phyloP scores from a whole-genome alignment of 2,329 filamentous ascomycete species.

The Paecilomyces fulvus region DNA sequence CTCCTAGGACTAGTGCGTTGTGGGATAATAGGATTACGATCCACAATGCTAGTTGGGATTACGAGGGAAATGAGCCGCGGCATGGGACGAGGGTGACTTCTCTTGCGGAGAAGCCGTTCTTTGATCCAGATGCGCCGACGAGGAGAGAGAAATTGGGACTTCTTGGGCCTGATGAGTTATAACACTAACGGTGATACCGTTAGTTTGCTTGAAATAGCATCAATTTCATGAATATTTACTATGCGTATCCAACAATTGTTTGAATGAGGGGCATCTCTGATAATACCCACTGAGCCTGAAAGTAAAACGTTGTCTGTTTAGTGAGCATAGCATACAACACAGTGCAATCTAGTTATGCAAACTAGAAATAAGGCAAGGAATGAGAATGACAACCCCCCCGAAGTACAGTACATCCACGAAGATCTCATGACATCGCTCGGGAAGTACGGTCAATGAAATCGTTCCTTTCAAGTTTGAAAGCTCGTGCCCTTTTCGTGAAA shows the following conservation, averaged over 20 bases:
- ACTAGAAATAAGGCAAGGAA: background rate
- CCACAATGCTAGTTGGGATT: slow-evolving; percentile 68
- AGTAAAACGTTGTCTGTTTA: background rate
- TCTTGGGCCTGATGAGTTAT: slow-evolving; percentile 49
- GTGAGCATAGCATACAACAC: background rate
- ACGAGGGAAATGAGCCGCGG: slow-evolving; percentile 56
- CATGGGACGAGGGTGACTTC: slow-evolving; percentile 66
- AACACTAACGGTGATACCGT: background rate
- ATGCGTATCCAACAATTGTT: background rate
- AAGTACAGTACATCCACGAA: background rate
- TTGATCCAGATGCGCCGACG: slow-evolving; percentile 55
- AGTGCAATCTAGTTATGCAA: background rate
- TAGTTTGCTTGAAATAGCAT: background rate
- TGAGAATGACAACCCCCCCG: background rate
- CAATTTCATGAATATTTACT: background rate
- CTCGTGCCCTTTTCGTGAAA: background rate
- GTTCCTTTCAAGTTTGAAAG: background rate
- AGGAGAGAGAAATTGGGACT: slow-evolving; percentile 58
- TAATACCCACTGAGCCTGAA: background rate
- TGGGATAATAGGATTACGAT: slow-evolving; percentile 71
- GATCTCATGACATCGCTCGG: background rate
- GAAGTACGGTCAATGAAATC: background rate
- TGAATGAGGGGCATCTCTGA: background rate
- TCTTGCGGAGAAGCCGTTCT: slow-evolving; percentile 63
- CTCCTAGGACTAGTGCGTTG: slow-evolving; percentile 54